Conservation (phyloP, 768 basidiomycete species). For the Pleurotus platypus region DNA sequence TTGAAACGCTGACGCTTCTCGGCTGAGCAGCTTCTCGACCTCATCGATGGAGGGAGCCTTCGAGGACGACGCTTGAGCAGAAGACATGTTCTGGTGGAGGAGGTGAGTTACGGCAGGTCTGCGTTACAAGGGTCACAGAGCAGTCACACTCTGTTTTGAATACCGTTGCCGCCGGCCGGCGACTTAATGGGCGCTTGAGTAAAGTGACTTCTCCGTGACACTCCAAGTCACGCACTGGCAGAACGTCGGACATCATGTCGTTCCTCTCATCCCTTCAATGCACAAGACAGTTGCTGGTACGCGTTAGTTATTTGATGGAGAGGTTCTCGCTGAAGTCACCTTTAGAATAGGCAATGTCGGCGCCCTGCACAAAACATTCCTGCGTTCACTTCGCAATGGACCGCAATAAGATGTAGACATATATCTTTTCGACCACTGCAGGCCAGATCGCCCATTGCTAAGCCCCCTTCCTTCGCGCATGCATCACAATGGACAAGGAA, state of each 20-base stretch:
- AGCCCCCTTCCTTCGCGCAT: not conserved
- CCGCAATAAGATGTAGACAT: not conserved
- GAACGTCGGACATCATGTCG: not conserved
- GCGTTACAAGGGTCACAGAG: not conserved
- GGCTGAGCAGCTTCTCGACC: slow-evolving; percentile 73
- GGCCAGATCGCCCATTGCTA: too few relatives aligned
- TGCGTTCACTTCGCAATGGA: not conserved
- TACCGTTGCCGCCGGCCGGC: not conserved
- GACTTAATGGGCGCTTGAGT: not conserved
- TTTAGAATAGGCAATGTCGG: not conserved
- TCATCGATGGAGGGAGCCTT: slow-evolving; percentile 41
- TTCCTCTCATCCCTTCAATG: not conserved
- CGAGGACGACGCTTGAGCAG: slow-evolving; percentile 10
- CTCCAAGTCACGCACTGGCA: not conserved
- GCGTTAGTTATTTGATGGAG: not conserved
- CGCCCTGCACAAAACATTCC: not conserved
- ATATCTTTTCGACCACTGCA: not conserved
- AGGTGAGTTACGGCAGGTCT: not conserved
- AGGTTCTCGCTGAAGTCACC: too few relatives aligned
- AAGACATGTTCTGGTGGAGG: slow-evolving; percentile 7
- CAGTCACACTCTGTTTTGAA: not conserved
- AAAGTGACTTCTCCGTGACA: not conserved
- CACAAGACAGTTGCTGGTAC: not conserved
- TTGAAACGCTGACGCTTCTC: slow-evolving; percentile 83
- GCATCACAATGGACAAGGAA: not conserved